phyloP scores from a whole-genome alignment of 371 early-diverging fungal genomes.

The Actinomucor elegans region DNA sequence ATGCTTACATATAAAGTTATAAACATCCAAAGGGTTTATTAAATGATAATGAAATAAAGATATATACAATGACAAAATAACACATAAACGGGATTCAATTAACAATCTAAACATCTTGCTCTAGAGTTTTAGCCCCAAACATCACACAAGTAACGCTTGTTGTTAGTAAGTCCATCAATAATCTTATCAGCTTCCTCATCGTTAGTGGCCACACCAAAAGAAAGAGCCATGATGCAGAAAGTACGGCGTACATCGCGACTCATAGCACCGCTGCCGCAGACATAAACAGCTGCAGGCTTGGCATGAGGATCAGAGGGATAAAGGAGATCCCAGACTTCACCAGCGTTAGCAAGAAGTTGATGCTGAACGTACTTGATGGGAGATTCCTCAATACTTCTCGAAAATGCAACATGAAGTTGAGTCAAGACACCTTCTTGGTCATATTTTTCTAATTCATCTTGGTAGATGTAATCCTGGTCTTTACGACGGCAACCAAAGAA shows the following conservation, averaged over 20 bases:
- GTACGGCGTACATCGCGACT: slow-evolving; percentile 40
- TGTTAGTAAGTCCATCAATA: slow-evolving; percentile 16
- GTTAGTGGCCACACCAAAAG: slow-evolving; percentile 25
- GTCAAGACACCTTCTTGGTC: slow-evolving; percentile 45
- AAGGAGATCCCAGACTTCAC: slow-evolving; percentile 28
- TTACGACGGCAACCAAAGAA: slow-evolving; percentile 82
- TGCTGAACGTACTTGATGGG: slow-evolving; percentile 43
- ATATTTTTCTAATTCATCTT: slow-evolving; percentile 58
- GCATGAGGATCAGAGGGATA: slow-evolving; percentile 20
- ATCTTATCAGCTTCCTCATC: slow-evolving; percentile 32
- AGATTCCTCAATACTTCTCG: slow-evolving; percentile 33
- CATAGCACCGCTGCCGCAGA: slow-evolving; percentile 44
- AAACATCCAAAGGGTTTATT: too few species aligned
- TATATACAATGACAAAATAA: too few species aligned
- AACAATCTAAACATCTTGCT: too few species aligned
- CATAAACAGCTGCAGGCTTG: slow-evolving; percentile 26
- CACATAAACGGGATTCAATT: too few species aligned
- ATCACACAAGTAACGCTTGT: slow-evolving; percentile 20
- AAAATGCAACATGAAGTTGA: slow-evolving; percentile 68
- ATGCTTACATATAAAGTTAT: too few species aligned
- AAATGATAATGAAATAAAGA: too few species aligned
- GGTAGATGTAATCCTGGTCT: slow-evolving; percentile 72
- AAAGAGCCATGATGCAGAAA: slow-evolving; percentile 27
- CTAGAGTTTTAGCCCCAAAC: slow-evolving; percentile 6
- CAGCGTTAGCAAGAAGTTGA: slow-evolving; percentile 33